Base-by-base conservation (phyloP, 2,329 filamentous ascomycete species). In the Cladophialophora carrionii region DNA sequence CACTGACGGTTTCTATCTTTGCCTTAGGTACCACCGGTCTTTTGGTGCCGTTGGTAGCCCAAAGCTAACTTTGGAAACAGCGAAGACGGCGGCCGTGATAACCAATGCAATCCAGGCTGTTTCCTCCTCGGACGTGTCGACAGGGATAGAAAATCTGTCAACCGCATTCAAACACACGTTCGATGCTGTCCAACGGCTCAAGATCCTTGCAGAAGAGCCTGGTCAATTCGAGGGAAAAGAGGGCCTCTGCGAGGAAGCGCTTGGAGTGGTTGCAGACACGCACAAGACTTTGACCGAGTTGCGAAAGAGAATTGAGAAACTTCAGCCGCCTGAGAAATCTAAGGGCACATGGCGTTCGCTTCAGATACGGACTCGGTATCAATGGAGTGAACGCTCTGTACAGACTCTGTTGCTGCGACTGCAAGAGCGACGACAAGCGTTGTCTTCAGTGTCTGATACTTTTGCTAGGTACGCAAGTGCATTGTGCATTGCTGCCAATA, bases 341-440 rank as follows among this genome's bases (percentile, higher is more conserved):
- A 41, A 41, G 17, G 34, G 34, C 34, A 41, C 5, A 41, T 41
- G 34, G 34, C 34, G 34, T 5, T 17, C 34, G 14, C 14, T 41
- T 17, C 14, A 17, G 4, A 17, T 17, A 41, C 34, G 14, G 9
- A 48, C 24, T n/a, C 55, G 54, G 17, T 37, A 20, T 32, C 54
- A 24, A 24, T 51, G 48, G 48, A 51, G 26, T 17, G 48, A 51
- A 29, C 20, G 26, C 20, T 51, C 48, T 17, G 26, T 29, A 4
- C 48, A 51, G 26, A 9, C 26, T 29, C 48, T 51, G 20, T 51
- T 51, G 48, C 48, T 51, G 20, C 48, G 48, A 24, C n/a, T 51
- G 9, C 48, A 51, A 17, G 48, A 22, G 20, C 48, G 48, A 26
- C 48, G 48, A 5, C 20, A 51, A 24, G 48, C 48, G 6, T 51